phyloP scores from a whole-genome alignment of 345 rosid species.

The Syzygium aqueum region DNA sequence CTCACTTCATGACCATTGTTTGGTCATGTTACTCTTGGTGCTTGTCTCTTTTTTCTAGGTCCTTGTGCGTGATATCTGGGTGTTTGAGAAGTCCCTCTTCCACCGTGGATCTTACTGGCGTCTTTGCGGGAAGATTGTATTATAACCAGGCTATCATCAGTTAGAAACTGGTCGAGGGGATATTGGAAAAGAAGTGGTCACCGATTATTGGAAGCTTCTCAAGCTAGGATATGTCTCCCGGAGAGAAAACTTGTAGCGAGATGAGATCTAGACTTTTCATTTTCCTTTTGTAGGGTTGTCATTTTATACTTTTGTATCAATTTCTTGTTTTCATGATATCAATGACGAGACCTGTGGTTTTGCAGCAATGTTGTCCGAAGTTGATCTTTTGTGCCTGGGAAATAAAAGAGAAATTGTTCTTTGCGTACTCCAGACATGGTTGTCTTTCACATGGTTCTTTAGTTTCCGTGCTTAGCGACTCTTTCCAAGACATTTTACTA shows the following conservation, averaged over 20 bases:
- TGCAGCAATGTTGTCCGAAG: not conserved
- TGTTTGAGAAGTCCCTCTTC: conserved; percentile 91
- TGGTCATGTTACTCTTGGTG: not conserved
- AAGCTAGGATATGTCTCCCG: not conserved
- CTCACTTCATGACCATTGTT: not conserved
- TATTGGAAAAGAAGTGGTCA: not conserved
- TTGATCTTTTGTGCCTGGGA: not conserved
- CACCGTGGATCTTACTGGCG: conserved; percentile 84
- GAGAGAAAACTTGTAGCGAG: not conserved
- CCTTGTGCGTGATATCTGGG: conserved; percentile 91
- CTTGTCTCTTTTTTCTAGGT: conserved; percentile 27
- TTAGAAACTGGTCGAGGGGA: not conserved
- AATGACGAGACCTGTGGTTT: not conserved
- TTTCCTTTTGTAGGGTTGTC: not conserved
- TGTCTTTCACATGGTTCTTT: not conserved
- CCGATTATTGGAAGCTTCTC: not conserved
- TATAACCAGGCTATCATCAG: not conserved
- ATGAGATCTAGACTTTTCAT: not conserved
- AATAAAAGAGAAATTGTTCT: not conserved
- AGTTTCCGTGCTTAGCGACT: not conserved
- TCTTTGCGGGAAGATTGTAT: conserved; percentile 64
- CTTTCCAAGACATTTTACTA: not conserved
- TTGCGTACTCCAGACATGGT: not conserved
- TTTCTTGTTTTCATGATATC: not conserved
- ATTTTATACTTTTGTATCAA: not conserved